Conservation (phyloP, 352 stramenopile species). For the Phytophthora melonis region DNA sequence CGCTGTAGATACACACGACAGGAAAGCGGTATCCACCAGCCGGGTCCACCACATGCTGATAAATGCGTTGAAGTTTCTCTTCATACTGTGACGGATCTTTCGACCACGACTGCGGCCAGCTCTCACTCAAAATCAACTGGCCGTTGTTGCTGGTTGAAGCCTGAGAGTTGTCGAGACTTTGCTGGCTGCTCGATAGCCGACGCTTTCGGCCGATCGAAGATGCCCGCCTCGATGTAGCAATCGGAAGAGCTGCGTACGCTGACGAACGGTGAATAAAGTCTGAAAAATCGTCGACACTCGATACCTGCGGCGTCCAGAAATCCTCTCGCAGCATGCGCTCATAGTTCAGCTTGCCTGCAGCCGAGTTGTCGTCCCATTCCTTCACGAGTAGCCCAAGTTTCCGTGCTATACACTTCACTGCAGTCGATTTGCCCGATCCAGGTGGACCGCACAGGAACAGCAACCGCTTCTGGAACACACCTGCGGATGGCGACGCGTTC, state of each 20-base stretch:
- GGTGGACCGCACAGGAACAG: conserved; percentile 86
- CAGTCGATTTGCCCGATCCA: conserved; percentile 85
- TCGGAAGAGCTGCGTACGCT: conserved; percentile 68
- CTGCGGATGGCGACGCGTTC: conserved; percentile 35
- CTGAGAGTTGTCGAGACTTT: neutral
- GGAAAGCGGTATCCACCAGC: conserved; percentile 50
- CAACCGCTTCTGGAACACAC: conserved; percentile 56
- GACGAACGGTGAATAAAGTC: conserved; percentile 81
- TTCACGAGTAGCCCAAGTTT: conserved; percentile 59
- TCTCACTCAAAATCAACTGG: conserved; percentile 80
- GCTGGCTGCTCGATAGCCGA: conserved; percentile 22
- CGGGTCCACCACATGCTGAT: conserved; percentile 61
- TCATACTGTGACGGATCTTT: conserved; percentile 52
- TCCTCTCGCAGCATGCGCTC: conserved; percentile 63
- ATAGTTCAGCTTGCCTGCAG: conserved; percentile 60
- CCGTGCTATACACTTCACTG: conserved; percentile 64
- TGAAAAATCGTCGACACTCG: conserved; percentile 74
- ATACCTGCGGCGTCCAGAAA: conserved; percentile 57
- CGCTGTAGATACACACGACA: conserved; percentile 86
- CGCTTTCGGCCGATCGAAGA: conserved; percentile 30
- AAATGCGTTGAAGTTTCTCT: conserved; percentile 66
- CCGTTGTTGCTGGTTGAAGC: conserved; percentile 10
- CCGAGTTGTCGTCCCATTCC: conserved; percentile 81
- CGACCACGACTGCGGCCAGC: conserved; percentile 70
- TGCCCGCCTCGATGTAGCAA: conserved; percentile 37